Evolutionary conservation across 345 rosid genomes (phyloP).

Genomic region (Syzygium aqueum): DNA sequence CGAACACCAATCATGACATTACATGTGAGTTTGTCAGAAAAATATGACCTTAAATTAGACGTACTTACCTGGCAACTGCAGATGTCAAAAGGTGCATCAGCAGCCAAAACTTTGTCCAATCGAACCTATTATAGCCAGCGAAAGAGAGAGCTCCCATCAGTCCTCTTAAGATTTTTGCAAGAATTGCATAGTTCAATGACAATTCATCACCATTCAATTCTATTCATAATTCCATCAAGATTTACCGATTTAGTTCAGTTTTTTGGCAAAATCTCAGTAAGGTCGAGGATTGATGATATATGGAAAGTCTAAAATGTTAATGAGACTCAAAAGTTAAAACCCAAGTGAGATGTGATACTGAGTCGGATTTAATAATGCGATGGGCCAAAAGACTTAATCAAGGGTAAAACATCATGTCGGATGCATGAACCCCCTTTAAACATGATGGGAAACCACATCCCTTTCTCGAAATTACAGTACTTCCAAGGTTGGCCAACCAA

Average conservation of each 20-base stretch:
- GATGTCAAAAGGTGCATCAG: constrained; percentile 93
- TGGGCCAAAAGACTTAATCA: neutral
- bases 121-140: constrained; percentile 42
- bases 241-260: neutral
- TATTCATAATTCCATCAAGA: neutral
- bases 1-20: neutral
- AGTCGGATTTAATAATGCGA: neutral
- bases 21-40: neutral
- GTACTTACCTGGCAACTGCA: constrained; percentile 91
- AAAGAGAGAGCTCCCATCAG: neutral
- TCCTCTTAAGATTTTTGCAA: neutral
- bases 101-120: constrained; percentile 76
- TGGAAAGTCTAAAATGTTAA: neutral
- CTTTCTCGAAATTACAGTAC: neutral
- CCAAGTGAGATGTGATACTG: neutral
- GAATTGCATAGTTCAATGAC: neutral
- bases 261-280: neutral
- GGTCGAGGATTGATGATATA: neutral
- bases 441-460: neutral
- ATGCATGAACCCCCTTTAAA: neutral
- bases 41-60: neutral
- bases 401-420: neutral
- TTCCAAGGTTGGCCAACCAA: neutral
- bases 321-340: neutral
- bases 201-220: neutral